Evolutionary conservation across 768 basidiomycete species (phyloP).

Genomic region (Lactifluus pinguis): DNA sequence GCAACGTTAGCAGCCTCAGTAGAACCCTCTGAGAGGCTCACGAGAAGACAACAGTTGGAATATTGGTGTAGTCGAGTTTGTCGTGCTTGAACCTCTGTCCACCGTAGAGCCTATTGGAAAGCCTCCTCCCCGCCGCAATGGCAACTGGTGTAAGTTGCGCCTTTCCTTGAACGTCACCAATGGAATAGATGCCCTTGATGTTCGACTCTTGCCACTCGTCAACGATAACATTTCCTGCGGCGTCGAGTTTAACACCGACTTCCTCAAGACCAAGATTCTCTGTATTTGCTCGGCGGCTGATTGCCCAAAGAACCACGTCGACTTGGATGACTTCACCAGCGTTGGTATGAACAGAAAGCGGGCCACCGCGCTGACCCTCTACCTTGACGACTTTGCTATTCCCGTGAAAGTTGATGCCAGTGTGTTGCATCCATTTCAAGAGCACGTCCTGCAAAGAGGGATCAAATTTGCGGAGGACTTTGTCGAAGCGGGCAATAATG

Average conservation of each 20-base stretch:
- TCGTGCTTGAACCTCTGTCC: slow-evolving; percentile 77
- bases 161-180: slow-evolving; percentile 93
- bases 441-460: slow-evolving; percentile 74
- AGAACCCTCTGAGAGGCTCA: slow-evolving; percentile 33
- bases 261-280: slow-evolving; percentile 68
- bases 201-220: slow-evolving; percentile 87
- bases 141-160: slow-evolving; percentile 93
- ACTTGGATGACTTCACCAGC: slow-evolving; percentile 73
- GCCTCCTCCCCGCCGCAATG: slow-evolving; percentile 86
- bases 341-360: slow-evolving; percentile 69
- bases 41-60: slow-evolving; percentile 96
- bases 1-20: neutral
- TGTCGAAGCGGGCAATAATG: slow-evolving; percentile 82
- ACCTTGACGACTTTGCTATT: slow-evolving; percentile 64
- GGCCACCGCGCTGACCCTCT: slow-evolving; percentile 61
- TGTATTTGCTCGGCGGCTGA: slow-evolving; percentile 81
- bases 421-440: slow-evolving; percentile 89
- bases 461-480: slow-evolving; percentile 90
- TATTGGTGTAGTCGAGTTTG: slow-evolving; percentile 81
- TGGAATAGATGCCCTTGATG: slow-evolving; percentile 62
- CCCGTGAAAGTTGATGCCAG: slow-evolving; percentile 85
- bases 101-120: slow-evolving; percentile 88
- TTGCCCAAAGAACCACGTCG: slow-evolving; percentile 88
- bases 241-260: slow-evolving; percentile 62
- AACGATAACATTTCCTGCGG: slow-evolving; percentile 77